Base-by-base conservation (phyloP, 495 filamentous ascomycete species). In the Chlorociboria aeruginascens region DNA sequence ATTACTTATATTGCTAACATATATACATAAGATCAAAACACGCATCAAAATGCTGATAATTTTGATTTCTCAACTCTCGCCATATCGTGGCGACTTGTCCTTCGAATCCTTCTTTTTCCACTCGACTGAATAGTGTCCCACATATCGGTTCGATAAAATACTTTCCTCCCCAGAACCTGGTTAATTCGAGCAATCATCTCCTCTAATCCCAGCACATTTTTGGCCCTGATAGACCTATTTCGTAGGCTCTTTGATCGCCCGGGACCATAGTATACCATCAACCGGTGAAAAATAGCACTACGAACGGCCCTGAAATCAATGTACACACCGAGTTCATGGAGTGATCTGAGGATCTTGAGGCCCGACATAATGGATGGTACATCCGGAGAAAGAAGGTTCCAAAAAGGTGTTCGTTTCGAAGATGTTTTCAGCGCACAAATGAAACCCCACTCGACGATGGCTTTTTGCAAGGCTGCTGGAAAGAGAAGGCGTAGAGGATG, bases 401-500 rank as follows among this genome's bases (percentile, higher is more conserved):
- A n/a, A n/a, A n/a, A n/a, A n/a, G n/a, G n/a, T n/a, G n/a, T n/a
- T n/a, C n/a, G n/a, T n/a, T n/a, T n/a, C n/a, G n/a, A n/a, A n/a
- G n/a, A n/a, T n/a, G n/a, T 43, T 8, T 62, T 61, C 14, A 67
- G 54, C 0, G 53, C 58, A 35, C 66, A 60, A 43, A 61, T 68
- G 58, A 81, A 81, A 3, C 77, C 76, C 77, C 77, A 81, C n/a
- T 66, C 58, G 29, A 81, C 67, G 34, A 81, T 66, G 10, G 72
- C 73, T 30, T 63, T 63, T 55, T 74, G 73, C 53, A 76, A 66
- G 3, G 29, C 7, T 30, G 30, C 6, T 9, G 42, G 42, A 16
- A 44, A 6, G 61, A 50, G 0, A 48, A 56, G 13, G 43, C 61
- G 53, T 79, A 79, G 31, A 80, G 66, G 3, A 57, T 61, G 56